Base-by-base conservation (phyloP, 768 basidiomycete genomes). In the Arthromyces matolae region DNA sequence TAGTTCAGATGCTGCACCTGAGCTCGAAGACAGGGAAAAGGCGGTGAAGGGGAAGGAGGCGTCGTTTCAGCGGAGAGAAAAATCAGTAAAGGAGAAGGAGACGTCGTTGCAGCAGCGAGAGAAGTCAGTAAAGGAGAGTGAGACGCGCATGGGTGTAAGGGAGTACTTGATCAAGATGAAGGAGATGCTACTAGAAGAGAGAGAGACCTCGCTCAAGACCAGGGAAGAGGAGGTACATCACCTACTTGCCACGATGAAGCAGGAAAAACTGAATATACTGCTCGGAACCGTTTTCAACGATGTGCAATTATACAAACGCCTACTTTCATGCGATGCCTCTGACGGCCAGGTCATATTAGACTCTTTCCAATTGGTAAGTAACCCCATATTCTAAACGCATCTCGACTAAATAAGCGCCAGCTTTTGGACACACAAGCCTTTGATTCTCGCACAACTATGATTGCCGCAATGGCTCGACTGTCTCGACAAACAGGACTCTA, bases 401-500 rank as follows among this genome's bases (percentile, higher is more conserved):
- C 25, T 13, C 9, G n/a, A 7, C 14, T 7, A n/a, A 16, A n/a
- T 9, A 5, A 20, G 4, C 8, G 37, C 9, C 18, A 51, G 50
- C 40, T 47, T 16, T 8, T 46, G 14, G 50, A 51, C 38, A 42
- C 45, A 2, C 16, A 33, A 2, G 32, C 22, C 13, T 42, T 47
- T 20, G 23, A 28, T 13, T 25, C 16, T 34, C 36, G 32, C 14
- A 24, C 38, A 7, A 19, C 49, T 20, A 8, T 53, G 12, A 28
- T 53, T 13, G 45, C 28, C 32, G 52, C 52, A 18, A 49, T 49
- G 42, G 43, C 29, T 24, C 19, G 48, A 20, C 47, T 53, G 13
- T 45, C 52, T 1, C 27, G 13, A 20, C 44, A 18, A 16, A 40
- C 43, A 1, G 19, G 32, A 8, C 43, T 46, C 13, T 49, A 49